A percentile compares a stretch with the other conserved stretches of the same genome.
These are phyloP conservation scores for Physcomitrellopsis africana DNA, from an alignment of 225 moss, liverwort and hornwort species.

Conservation along the genomic window DNA sequence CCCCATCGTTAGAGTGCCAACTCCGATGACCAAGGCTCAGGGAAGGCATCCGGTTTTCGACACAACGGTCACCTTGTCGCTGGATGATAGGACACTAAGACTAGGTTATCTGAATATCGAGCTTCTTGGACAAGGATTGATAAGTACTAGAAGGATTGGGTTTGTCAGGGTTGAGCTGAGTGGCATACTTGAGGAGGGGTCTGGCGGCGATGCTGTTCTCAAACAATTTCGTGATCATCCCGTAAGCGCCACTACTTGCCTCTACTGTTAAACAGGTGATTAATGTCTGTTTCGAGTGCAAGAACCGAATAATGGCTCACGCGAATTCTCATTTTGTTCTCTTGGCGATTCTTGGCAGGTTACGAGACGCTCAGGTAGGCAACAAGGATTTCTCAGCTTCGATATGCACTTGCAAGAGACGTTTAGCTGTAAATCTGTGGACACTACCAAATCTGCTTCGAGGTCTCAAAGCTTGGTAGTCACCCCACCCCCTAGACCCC, in stretches of 20 bases:
- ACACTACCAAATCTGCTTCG: slow-evolving; percentile 18
- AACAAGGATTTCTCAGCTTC: slow-evolving; percentile 31
- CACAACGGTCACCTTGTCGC: slow-evolving; percentile 23
- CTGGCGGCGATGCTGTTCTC: slow-evolving; percentile 29
- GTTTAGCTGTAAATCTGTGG: slow-evolving; percentile 17
- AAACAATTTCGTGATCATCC: slow-evolving; percentile 26
- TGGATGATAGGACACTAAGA: slow-evolving; percentile 30
- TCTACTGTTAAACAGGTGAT: too few relatives aligned
- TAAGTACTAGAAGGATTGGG: slow-evolving; percentile 38
- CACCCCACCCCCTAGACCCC: not conserved
- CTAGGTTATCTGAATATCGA: slow-evolving; percentile 35
- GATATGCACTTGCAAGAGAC: slow-evolving; percentile 38
- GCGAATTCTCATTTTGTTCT: not conserved
- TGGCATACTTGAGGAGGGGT: slow-evolving; percentile 30
- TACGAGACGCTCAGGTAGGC: slow-evolving; percentile 28
- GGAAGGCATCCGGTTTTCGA: slow-evolving; percentile 41
- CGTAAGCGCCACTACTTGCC: slow-evolving; percentile 1
- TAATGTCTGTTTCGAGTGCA: too few relatives aligned
- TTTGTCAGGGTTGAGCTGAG: slow-evolving; percentile 34
- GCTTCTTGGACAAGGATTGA: slow-evolving; percentile 33
- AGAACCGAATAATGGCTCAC: too few relatives aligned
- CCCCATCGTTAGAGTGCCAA: slow-evolving; percentile 35
- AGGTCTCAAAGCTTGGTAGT: not conserved
- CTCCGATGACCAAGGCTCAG: slow-evolving; percentile 19
- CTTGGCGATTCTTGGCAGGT: slow-evolving; percentile 20